Percentiles rank a stretch among this genome's conserved stretches.
Conservation (phyloP, 2,329 filamentous ascomycete genomes). For the Arthrobotrys megalospora region DNA sequence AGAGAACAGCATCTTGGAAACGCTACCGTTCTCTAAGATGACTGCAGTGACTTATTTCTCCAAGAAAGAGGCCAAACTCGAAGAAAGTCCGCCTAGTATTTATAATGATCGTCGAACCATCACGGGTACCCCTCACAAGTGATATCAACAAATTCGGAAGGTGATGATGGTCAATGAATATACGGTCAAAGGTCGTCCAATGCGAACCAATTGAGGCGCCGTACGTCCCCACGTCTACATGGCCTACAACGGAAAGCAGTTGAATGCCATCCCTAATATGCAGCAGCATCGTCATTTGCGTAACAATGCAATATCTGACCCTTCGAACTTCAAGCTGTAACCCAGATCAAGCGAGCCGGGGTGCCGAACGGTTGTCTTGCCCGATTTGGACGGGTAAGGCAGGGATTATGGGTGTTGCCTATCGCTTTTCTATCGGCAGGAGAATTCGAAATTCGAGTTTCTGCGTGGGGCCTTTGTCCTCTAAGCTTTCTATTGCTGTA, state of each 20-base stretch:
- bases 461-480: neutral
- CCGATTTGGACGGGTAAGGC: neutral
- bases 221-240: neutral
- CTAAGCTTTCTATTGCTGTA: slow-evolving; percentile 2
- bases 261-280: neutral
- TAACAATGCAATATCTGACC: neutral
- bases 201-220: neutral
- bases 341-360: neutral
- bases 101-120: neutral
- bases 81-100: neutral
- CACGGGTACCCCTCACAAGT: neutral
- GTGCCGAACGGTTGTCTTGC: slow-evolving; percentile 19
- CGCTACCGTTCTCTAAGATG: neutral
- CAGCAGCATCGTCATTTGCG: slow-evolving; percentile 16
- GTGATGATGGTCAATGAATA: neutral
- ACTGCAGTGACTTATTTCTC: neutral
- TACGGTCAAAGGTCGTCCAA: neutral
- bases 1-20: slow-evolving; percentile 29
- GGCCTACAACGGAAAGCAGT: neutral
- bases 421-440: neutral
- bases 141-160: neutral
- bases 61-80: neutral
- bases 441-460: too few species aligned
- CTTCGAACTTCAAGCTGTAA: neutral
- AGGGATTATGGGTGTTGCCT: neutral